Percentiles rank a stretch among this genome's conserved stretches.
Conservation (phyloP, 1,139 yeast species). For the Protomyces gravidus region DNA sequence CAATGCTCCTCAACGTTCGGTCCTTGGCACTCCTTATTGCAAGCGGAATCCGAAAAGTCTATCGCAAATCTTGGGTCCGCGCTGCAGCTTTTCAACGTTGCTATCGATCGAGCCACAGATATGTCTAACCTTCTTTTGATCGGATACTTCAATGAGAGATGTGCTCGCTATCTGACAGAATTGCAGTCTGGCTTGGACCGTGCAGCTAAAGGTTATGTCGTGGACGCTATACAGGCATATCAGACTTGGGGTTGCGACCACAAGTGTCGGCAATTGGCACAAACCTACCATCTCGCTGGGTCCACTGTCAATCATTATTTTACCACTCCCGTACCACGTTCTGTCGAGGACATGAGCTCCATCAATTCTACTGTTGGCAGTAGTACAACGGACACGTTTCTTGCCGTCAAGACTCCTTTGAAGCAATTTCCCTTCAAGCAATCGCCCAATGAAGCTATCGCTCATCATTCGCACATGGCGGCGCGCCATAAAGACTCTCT, state of each 20-base stretch:
- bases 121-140: neutral
- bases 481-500: neutral
- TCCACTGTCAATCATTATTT: neutral
- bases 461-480: too few species aligned
- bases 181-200: neutral
- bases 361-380: too few species aligned
- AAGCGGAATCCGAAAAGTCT: slow-evolving; percentile 14
- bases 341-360: neutral
- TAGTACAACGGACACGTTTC: neutral
- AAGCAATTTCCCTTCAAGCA: neutral
- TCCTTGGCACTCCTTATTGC: slow-evolving; percentile 1
- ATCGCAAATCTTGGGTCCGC: neutral
- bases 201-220: neutral
- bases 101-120: slow-evolving; percentile 5
- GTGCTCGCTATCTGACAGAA: slow-evolving; percentile 1
- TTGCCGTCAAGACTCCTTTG: neutral
- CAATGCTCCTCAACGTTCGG: slow-evolving; percentile 3
- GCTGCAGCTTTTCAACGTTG: slow-evolving; percentile 1
- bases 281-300: neutral
- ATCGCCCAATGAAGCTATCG: too few species aligned
- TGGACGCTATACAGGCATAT: slow-evolving; percentile 8
- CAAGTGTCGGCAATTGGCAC: neutral
- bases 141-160: slow-evolving; percentile 14
- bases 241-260: slow-evolving; percentile 10
- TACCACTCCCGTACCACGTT: neutral